Evolutionary conservation across 257 asterid species (phyloP).

Genomic region (Craterostigma plantagineum): DNA sequence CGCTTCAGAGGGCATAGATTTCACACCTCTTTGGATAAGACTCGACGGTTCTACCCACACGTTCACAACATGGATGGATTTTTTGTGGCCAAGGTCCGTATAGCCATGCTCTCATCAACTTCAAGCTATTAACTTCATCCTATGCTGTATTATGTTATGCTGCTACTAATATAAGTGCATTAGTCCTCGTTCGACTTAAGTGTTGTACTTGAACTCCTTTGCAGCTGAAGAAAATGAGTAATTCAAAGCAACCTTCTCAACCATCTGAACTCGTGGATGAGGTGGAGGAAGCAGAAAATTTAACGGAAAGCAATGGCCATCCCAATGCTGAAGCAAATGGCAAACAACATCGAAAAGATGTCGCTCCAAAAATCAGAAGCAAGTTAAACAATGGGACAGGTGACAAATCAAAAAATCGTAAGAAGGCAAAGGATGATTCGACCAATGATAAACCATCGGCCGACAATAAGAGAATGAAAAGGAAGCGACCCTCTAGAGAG

Average conservation of each 20-base stretch:
- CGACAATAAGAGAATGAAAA: slow-evolving; percentile 23
- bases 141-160: background rate
- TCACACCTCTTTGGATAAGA: slow-evolving; percentile 54
- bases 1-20: slow-evolving; percentile 64
- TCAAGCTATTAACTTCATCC: background rate
- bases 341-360: slow-evolving; percentile 12
- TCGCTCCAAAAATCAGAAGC: slow-evolving; percentile 12
- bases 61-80: slow-evolving; percentile 97
- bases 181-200: background rate
- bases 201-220: background rate
- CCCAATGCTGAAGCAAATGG: slow-evolving; percentile 11
- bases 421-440: slow-evolving; percentile 7
- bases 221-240: slow-evolving; percentile 80
- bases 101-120: background rate
- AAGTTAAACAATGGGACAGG: slow-evolving; percentile 8
- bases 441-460: background rate
- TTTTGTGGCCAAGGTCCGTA: slow-evolving; percentile 78
- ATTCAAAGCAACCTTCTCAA: slow-evolving; percentile 27
- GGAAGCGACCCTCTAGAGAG: slow-evolving; percentile 31
- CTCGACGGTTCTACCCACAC: slow-evolving; percentile 86
- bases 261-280: slow-evolving; percentile 25
- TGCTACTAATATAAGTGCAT: too few relatives aligned
- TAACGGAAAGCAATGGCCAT: slow-evolving; percentile 11
- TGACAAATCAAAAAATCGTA: slow-evolving; percentile 5
- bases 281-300: slow-evolving; percentile 25